Evolutionary conservation across 1,139 yeast genomes (phyloP).

Genomic region (Yamadazyma aaseri): DNA sequence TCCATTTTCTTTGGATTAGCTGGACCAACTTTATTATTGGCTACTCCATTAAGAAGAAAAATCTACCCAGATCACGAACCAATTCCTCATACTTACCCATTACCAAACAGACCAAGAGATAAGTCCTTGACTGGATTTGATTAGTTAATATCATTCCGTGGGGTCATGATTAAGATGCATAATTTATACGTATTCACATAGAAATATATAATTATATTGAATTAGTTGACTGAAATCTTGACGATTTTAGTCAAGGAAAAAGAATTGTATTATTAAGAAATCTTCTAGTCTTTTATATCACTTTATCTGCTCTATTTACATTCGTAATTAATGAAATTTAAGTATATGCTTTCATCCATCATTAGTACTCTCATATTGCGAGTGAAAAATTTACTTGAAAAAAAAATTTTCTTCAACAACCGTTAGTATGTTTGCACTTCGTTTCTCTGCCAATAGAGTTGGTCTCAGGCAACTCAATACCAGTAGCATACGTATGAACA

Average conservation of each 20-base stretch:
- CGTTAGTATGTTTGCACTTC: slow-evolving; percentile 1
- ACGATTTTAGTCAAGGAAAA: too few species aligned
- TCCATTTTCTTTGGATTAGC: slow-evolving; percentile 66
- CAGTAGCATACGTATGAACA: slow-evolving; percentile 14
- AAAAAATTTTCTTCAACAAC: slow-evolving; percentile 1
- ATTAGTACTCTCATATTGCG: too few species aligned
- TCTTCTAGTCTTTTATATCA: too few species aligned
- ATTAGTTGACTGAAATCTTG: too few species aligned
- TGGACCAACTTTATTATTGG: slow-evolving; percentile 63
- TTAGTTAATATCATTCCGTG: slow-evolving; percentile 34
- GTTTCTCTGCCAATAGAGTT: slow-evolving; percentile 4
- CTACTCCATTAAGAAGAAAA: slow-evolving; percentile 71
- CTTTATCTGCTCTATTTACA: too few species aligned
- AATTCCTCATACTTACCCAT: slow-evolving; percentile 69
- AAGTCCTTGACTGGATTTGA: slow-evolving; percentile 52
- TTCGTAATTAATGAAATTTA: too few species aligned
- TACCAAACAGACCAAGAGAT: slow-evolving; percentile 59
- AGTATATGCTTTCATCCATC: too few species aligned
- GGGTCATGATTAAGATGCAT: slow-evolving; percentile 1
- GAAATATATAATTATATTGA: slow-evolving; percentile 1
- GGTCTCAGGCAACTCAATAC: slow-evolving; percentile 15
- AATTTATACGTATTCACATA: slow-evolving; percentile 2
- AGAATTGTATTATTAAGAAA: too few species aligned
- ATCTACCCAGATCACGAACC: slow-evolving; percentile 68
- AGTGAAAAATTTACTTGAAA: slow-evolving; percentile 1